Base-by-base conservation (phyloP, 768 basidiomycete species). In the Mycena epipterygia region DNA sequence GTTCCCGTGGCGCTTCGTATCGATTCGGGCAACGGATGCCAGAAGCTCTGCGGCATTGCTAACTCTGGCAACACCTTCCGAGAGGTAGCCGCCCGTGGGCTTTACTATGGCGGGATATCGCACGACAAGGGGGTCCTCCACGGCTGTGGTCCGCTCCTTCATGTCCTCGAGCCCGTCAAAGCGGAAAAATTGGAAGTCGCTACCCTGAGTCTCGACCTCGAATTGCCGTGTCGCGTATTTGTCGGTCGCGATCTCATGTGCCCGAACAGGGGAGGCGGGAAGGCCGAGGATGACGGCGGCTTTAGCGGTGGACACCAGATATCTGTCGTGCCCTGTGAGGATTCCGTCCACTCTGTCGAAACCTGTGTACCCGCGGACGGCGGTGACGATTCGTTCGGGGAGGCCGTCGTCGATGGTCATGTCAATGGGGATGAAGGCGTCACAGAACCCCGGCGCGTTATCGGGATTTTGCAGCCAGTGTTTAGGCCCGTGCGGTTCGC, bases 251-350 rank as follows among this genome's bases (percentile, higher is more conserved):
- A 70, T 39, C 57, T 70, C 68, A 21, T 70, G 57, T 5, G 68
- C 63, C 9, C 32, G 46, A 8, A 70, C 21, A 13, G 68, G 68
- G 14, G 68, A 70, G 19, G 63, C 63, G 1, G 68, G 62, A 17
- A 70, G 68, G 5, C 63, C 62, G 1, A 64, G 63, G 17, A 70
- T 41, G 2, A 25, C 56, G 0, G 68, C 68, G 9, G 68, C 68
- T 35, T 70, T 70, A 19, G 62, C 68, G 21, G 68, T 70, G 19
- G 68, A 30, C 5, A 70, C 68, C 23, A 70, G 41, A 25, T 70
- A 70, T n/a, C 68, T 57, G 57, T 70, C 68, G 56, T 70, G 68
- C 17, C 29, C 68, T 16, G 68, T 70, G 55, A 70, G 39, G 33
- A 70, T 70, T 6, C 62, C 68, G 49, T 70, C 56, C 5, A 70